Conservation (phyloP, 176 grass and related monocot species). For the Neostapfia colusana region DNA sequence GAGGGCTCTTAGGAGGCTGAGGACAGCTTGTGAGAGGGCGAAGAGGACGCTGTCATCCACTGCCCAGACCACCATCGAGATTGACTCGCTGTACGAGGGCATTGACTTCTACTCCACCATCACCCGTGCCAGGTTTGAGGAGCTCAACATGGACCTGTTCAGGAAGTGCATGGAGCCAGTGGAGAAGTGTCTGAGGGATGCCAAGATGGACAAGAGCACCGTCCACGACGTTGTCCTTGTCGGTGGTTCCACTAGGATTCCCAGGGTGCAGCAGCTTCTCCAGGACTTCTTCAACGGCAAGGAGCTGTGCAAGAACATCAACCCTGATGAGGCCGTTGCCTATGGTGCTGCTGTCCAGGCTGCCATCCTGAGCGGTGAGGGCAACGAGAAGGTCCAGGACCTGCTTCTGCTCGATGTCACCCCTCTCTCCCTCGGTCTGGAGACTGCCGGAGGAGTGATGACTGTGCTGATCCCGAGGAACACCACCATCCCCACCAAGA, state of each 20-base stretch:
- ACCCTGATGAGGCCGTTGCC: conserved; percentile 56
- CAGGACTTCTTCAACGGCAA: conserved; percentile 64
- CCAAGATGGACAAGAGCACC: conserved; percentile 61
- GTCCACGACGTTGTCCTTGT: conserved; percentile 61
- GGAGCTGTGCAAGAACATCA: conserved; percentile 69
- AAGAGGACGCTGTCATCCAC: conserved; percentile 68
- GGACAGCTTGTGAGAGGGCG: conserved; percentile 60
- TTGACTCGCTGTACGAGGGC: conserved; percentile 43
- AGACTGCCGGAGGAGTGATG: conserved; percentile 57
- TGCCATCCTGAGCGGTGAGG: conserved; percentile 60
- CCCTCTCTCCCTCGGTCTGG: conserved; percentile 53
- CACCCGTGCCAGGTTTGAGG: conserved; percentile 56
- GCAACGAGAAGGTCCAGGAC: conserved; percentile 74
- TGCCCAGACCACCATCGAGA: conserved; percentile 66
- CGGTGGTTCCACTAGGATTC: conserved; percentile 60
- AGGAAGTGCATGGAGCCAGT: conserved; percentile 67
- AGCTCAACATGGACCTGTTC: conserved; percentile 64
- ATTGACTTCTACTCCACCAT: conserved; percentile 68
- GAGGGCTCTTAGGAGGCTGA: conserved; percentile 47
- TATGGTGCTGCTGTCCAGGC: conserved; percentile 57
- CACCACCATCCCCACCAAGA: conserved; percentile 68
- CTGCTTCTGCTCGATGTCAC: conserved; percentile 54
- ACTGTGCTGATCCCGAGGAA: conserved; percentile 60
- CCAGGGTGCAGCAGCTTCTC: conserved; percentile 59
- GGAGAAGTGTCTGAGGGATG: conserved; percentile 61